A percentile compares a stretch with the other conserved stretches of the same genome.
phyloP scores from a whole-genome alignment of 2,329 filamentous ascomycete genomes.

The Colletotrichum tropicicola region DNA sequence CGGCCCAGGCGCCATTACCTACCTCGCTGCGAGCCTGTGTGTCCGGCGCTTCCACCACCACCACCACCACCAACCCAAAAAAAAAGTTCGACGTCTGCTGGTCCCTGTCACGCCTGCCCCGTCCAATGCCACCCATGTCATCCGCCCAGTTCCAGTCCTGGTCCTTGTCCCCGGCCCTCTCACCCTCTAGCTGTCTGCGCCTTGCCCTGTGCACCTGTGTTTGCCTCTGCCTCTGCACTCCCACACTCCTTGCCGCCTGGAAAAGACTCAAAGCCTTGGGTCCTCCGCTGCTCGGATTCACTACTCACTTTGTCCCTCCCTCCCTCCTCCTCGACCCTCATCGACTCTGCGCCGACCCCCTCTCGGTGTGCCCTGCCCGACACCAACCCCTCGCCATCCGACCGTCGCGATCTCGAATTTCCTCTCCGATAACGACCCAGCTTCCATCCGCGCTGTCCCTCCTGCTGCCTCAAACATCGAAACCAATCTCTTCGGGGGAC shows the following conservation, averaged over 20 bases:
- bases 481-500: no score
- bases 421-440: neutral
- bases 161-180: constrained; percentile 23
- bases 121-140: constrained; percentile 30
- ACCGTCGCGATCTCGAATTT: constrained; percentile 10
- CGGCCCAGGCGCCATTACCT: neutral
- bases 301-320: neutral
- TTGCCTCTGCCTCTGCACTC: neutral
- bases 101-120: constrained; percentile 21
- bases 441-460: neutral
- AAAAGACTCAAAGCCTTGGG: constrained; percentile 22
- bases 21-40: neutral
- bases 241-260: constrained; percentile 16
- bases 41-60: neutral
- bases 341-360: neutral
- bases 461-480: no score
- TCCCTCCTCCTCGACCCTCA: neutral
- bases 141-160: constrained; percentile 19
- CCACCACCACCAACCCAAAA: neutral
- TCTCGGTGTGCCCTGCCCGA: neutral
- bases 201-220: neutral
- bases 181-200: constrained; percentile 8
- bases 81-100: constrained; percentile 11
- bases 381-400: neutral
- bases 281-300: constrained; percentile 5